Conservation (phyloP, 768 basidiomycete species). For the Amanita fuliginea region DNA sequence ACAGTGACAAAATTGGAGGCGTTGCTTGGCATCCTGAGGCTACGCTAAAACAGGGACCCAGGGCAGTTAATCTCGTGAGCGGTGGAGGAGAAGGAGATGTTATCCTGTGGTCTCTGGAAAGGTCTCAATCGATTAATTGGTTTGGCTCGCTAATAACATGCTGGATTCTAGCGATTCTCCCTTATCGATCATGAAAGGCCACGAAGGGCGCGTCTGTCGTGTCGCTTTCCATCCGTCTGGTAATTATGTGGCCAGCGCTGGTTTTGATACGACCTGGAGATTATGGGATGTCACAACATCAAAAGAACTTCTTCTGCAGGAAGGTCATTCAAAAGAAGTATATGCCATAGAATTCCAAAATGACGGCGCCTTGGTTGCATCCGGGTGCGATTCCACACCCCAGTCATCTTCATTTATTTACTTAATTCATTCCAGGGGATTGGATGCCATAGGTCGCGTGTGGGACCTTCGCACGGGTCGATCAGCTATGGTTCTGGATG, state of each 20-base stretch:
- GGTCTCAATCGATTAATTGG: conserved; percentile 30
- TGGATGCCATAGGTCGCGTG: conserved; percentile 93
- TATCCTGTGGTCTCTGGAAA: conserved; percentile 81
- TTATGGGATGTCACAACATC: conserved; percentile 86
- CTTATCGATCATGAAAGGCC: conserved; percentile 78
- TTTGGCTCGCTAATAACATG: neutral
- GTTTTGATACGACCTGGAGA: conserved; percentile 96
- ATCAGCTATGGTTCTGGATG: conserved; percentile 97
- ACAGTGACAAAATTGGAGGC: conserved; percentile 86
- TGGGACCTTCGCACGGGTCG: conserved; percentile 95
- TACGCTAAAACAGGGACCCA: conserved; percentile 55
- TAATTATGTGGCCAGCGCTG: conserved; percentile 85
- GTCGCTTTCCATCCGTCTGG: conserved; percentile 97
- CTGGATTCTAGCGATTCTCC: conserved; percentile 58
- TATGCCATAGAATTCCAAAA: conserved; percentile 94
- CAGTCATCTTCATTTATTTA: conserved; percentile 1
- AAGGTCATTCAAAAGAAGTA: conserved; percentile 96
- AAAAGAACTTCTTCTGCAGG: conserved; percentile 80
- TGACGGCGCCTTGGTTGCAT: conserved; percentile 87
- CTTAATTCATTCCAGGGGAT: conserved; percentile 43
- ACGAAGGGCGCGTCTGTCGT: conserved; percentile 83
- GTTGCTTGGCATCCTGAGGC: conserved; percentile 97
- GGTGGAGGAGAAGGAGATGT: conserved; percentile 83
- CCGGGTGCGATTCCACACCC: conserved; percentile 53
- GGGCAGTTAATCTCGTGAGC: conserved; percentile 75